Conservation (phyloP, 805 yeast genomes). For the Saccharomycopsis olivae region DNA sequence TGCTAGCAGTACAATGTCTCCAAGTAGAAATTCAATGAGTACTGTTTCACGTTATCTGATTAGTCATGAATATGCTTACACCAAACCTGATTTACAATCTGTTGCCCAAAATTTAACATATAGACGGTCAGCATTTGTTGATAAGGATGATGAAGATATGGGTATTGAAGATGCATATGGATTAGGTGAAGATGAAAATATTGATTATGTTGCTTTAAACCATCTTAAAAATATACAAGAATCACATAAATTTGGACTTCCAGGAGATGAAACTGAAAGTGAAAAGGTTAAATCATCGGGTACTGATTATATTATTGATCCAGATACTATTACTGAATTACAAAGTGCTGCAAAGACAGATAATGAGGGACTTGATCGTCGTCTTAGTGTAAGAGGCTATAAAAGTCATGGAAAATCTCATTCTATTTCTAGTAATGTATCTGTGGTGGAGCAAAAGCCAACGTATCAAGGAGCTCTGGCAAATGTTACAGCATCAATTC, state of each 20-base stretch:
- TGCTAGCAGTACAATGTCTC: neutral
- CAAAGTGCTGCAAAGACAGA: neutral
- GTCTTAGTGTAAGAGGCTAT: constrained; percentile 5
- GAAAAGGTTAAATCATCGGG: neutral
- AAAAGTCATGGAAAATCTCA: constrained; percentile 13
- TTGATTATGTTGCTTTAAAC: too few relatives aligned
- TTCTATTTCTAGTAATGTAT: constrained; percentile 13
- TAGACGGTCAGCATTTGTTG: constrained; percentile 15
- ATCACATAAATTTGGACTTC: neutral
- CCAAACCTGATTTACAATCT: constrained; percentile 14
- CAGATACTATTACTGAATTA: neutral
- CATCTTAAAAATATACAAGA: neutral
- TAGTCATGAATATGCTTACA: constrained; percentile 9
- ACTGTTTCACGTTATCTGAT: neutral
- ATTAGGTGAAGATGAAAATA: neutral
- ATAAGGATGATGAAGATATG: constrained; percentile 1
- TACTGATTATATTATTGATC: neutral
- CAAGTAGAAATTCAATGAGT: constrained; percentile 2
- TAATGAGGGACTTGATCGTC: neutral
- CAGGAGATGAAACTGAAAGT: neutral
- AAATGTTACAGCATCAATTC: neutral
- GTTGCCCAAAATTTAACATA: constrained; percentile 15
- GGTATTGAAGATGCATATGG: neutral
- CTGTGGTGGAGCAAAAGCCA: constrained; percentile 1
- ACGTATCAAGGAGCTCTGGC: neutral